Base-by-base conservation (phyloP, 78 protist species). In the Dictyostelium purpureum region DNA sequence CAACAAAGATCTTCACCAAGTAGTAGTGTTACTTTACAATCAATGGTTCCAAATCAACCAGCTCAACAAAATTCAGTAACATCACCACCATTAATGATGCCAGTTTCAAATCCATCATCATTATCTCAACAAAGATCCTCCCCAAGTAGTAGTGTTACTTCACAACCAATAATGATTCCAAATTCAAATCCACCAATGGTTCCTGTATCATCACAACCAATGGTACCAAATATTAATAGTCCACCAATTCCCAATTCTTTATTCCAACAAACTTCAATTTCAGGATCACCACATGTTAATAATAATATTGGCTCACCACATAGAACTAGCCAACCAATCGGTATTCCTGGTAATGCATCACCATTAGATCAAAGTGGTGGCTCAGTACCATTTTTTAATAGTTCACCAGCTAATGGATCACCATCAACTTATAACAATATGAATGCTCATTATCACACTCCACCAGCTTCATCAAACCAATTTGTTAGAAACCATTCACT, bases 221-320 rank as follows among this genome's bases (percentile, higher is more conserved):
- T n/a, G n/a, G n/a, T n/a, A n/a, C n/a, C n/a, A n/a, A n/a, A n/a
- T n/a, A n/a, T n/a, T n/a, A n/a, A 40, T 40, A 35, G 56, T 6
- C 76, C 52, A n/a, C 33, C 47, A 69, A 11, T 11, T 49, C 54
- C 54, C 54, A 7, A 14, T 49, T 11, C 7, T 14, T 14, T 49
- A 49, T 49, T 11, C 11, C 54, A 7, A 49, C 54, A 7, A 49
- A 11, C 54, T 14, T 11, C 54, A 49, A 14, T 49, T n/a, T n/a
- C 26, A 63, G 71, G 71, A 33, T 63, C 71, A 33, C 71, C 71
- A 63, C 71, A 43, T 63, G 71, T 63, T n/a, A n/a, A n/a, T n/a
- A n/a, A n/a, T n/a, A n/a, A n/a, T n/a, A n/a, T n/a, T 63, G 40
- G 40, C 4, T 12, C 42, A 12, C n/a, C 42, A 16, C 26, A 63